Evolutionary conservation across 2,329 filamentous ascomycete species (phyloP).

Genomic region (Claviceps lovelessii): DNA sequence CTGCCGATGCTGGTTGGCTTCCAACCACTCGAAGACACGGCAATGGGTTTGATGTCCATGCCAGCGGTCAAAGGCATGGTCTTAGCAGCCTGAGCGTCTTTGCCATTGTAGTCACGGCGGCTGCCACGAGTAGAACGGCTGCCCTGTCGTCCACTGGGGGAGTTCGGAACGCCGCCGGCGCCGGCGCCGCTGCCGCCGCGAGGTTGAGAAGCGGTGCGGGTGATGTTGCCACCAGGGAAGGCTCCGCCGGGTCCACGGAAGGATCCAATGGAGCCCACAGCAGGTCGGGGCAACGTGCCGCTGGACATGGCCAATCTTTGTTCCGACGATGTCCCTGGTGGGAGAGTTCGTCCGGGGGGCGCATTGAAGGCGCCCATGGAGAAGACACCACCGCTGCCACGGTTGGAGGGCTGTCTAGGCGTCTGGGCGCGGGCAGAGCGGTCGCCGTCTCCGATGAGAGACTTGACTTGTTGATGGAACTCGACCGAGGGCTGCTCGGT

Average conservation of each 20-base stretch:
- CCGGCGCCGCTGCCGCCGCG: constrained; percentile 26
- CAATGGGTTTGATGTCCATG: constrained; percentile 67
- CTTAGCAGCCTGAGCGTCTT: constrained; percentile 61
- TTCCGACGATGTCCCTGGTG: constrained; percentile 62
- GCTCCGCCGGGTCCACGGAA: constrained; percentile 32
- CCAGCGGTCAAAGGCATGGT: constrained; percentile 84
- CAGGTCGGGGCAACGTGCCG: constrained; percentile 32
- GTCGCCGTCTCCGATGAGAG: constrained; percentile 62
- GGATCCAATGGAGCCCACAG: constrained; percentile 26
- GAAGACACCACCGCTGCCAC: constrained; percentile 30
- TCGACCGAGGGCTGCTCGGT: constrained; percentile 91
- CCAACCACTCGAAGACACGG: constrained; percentile 65
- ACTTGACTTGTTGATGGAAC: constrained; percentile 84
- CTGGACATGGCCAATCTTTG: constrained; percentile 57
- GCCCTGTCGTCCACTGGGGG: constrained; percentile 46
- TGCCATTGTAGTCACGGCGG: constrained; percentile 44
- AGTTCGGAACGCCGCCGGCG: constrained; percentile 48
- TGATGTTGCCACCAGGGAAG: constrained; percentile 52
- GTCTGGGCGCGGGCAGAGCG: constrained; percentile 47
- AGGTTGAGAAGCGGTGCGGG: constrained; percentile 47
- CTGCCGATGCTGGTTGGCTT: constrained; percentile 62
- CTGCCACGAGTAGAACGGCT: constrained; percentile 51
- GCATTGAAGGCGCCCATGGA: constrained; percentile 60
- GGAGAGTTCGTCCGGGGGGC: constrained; percentile 41
- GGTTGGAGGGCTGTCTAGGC: constrained; percentile 39